A percentile compares a stretch with the other conserved stretches of the same genome.
Conservation (phyloP, 306 rosid genomes). For the Ceratonia siliqua region DNA sequence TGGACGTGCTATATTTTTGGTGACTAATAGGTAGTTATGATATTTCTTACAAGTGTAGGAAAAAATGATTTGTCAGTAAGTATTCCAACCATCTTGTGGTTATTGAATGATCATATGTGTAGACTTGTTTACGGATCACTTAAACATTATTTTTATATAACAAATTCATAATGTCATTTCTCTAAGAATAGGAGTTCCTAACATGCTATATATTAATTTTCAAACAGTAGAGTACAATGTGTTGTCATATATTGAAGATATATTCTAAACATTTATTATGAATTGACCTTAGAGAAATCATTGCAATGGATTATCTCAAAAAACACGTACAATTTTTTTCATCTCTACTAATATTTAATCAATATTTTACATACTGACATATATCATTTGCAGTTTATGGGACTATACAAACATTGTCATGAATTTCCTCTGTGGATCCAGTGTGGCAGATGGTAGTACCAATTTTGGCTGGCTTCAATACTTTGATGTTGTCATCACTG, state of each 20-base stretch:
- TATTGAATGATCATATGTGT: conserved; percentile 14
- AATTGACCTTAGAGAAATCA: conserved; percentile 12
- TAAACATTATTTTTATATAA: neutral
- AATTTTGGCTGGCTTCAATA: conserved; percentile 85
- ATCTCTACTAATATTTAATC: neutral
- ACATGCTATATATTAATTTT: neutral
- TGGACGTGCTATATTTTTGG: conserved; percentile 91
- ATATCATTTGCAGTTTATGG: conserved; percentile 79
- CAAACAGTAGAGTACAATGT: neutral
- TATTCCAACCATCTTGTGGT: conserved; percentile 7
- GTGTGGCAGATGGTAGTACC: conserved; percentile 44
- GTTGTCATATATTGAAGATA: neutral
- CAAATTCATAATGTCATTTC: neutral
- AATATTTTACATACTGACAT: conserved; percentile 2
- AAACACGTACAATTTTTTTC: neutral
- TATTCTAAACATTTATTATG: conserved; percentile 7
- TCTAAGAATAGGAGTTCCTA: neutral
- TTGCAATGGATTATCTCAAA: neutral
- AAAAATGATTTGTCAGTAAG: neutral
- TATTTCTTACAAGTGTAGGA: conserved; percentile 17
- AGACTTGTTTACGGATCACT: neutral
- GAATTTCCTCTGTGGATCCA: conserved; percentile 81
- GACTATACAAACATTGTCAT: conserved; percentile 93
- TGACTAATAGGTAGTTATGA: conserved; percentile 80
- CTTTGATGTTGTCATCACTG: conserved; percentile 93